Base-by-base conservation (phyloP, 179 eudicot species). In the Vitellaria paradoxa region DNA sequence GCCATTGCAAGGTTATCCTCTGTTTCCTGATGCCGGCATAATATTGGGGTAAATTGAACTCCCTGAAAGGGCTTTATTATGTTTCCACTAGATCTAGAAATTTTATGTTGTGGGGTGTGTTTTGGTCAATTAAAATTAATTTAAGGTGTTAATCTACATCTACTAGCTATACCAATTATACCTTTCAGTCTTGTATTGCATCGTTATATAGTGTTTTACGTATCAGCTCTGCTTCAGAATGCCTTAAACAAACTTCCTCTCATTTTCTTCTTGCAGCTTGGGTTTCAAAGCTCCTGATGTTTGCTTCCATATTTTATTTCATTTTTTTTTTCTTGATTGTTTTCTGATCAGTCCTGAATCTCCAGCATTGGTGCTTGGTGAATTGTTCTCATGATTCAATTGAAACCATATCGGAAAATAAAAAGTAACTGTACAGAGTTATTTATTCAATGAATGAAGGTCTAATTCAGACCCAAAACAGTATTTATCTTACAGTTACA, bases 391-490 rank as follows among this genome's bases (percentile, higher is more conserved):
- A 62, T 10, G 37, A 62, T 20, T 20, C 30, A 30, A 2, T 20
- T 62, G 9, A 23, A 24, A 1, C 37, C 15, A 21, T 24, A 23
- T 63, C 20, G 26, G 14, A 24, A 55, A 67, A 18, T 15, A 24
- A 76, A 68, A 9, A 18, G 9, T 17, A 0, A 60, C 14, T 53
- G 52, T 26, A 42, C 18, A n/a, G 17, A 24, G 40, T 55, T 30
- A 30, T 79, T 63, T 72, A 45, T 70, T 78, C 53, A 40, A 50
- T 7, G 5, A 60, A 53, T 20, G 6, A 78, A 30, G 37, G 57
- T 52, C 71, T 55, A 65, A 56, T 64, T 50, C n/a, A 56, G 81
- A 73, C 77, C 65, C 26, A 57, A 73, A 79, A 79, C 77, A 79
- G 17, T 66, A 42, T 65, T 0, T 30, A 30, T 30, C 37, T 30